Evolutionary conservation across 352 stramenopile species (phyloP).

Genomic region (Phytophthora pinifolia): DNA sequence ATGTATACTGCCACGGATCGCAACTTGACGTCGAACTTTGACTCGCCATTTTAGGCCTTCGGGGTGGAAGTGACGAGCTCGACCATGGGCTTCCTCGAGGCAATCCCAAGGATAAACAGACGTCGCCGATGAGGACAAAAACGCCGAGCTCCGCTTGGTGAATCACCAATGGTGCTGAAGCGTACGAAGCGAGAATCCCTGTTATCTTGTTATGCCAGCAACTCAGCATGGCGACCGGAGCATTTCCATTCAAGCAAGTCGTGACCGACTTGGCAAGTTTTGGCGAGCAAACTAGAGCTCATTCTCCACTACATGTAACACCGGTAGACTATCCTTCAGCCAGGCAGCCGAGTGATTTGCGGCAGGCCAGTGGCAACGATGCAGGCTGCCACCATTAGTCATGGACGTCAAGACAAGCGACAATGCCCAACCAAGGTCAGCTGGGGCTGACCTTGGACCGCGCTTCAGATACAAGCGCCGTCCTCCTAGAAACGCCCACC

Average conservation of each 20-base stretch:
- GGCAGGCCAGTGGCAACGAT: neutral
- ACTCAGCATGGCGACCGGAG: conserved; percentile 2
- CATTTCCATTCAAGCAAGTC: conserved; percentile 6
- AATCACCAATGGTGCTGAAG: too few species aligned
- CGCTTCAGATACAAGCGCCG: conserved; percentile 1
- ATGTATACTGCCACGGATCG: too few species aligned
- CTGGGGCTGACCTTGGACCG: conserved; percentile 20
- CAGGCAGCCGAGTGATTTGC: conserved; percentile 20
- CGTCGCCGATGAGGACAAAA: conserved; percentile 18
- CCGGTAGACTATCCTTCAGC: conserved; percentile 1
- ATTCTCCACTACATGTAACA: too few species aligned
- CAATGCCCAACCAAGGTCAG: neutral
- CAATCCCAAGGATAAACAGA: conserved; percentile 22
- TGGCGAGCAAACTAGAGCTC: too few species aligned
- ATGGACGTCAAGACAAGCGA: conserved; percentile 3
- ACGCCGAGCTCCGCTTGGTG: conserved; percentile 1
- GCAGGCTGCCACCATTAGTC: conserved; percentile 4
- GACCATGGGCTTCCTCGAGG: neutral
- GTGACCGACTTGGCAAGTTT: neutral
- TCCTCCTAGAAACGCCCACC: too few species aligned
- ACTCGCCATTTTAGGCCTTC: too few species aligned
- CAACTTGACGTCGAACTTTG: too few species aligned
- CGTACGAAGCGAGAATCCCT: too few species aligned
- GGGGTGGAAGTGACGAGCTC: too few species aligned
- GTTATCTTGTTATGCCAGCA: too few species aligned